Evolutionary conservation across 208 protist species (phyloP).

Genomic region (Leishmania braziliensis): DNA sequence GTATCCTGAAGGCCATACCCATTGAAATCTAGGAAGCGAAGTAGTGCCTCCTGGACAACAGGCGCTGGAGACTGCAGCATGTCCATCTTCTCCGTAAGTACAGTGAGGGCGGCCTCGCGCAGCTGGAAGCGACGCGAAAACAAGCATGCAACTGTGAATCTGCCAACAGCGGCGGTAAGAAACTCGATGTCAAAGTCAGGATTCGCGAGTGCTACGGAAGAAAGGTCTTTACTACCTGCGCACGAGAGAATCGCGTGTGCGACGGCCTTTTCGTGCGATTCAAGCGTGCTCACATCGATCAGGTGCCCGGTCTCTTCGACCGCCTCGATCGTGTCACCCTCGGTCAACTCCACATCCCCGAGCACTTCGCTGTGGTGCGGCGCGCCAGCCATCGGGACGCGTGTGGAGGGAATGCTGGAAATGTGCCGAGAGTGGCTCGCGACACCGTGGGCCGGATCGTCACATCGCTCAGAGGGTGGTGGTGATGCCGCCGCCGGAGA

Average conservation of each 20-base stretch:
- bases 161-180: slow-evolving; percentile 46
- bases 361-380: not conserved
- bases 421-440: not conserved
- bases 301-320: slow-evolving; percentile 13
- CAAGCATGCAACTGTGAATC: slow-evolving; percentile 74
- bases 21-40: slow-evolving; percentile 80
- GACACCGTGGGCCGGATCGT: not conserved
- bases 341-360: not conserved
- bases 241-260: slow-evolving; percentile 34
- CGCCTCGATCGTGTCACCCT: slow-evolving; percentile 16
- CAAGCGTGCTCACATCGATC: slow-evolving; percentile 9
- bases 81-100: slow-evolving; percentile 45
- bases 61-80: slow-evolving; percentile 18
- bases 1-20: slow-evolving; percentile 79
- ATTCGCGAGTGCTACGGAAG: slow-evolving; percentile 17
- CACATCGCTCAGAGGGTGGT: not conserved
- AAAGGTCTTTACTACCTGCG: slow-evolving; percentile 24
- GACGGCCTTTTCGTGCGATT: slow-evolving; percentile 30
- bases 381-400: not conserved
- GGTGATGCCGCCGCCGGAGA: slow-evolving; percentile 5
- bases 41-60: slow-evolving; percentile 58
- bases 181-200: slow-evolving; percentile 34
- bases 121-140: slow-evolving; percentile 73
- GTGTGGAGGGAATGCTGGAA: not conserved
- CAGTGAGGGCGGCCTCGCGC: slow-evolving; percentile 71